Percentiles rank a stretch among this genome's conserved stretches.
Conservation (phyloP, 345 rosid genomes). For the Geranium rotundifolium region DNA sequence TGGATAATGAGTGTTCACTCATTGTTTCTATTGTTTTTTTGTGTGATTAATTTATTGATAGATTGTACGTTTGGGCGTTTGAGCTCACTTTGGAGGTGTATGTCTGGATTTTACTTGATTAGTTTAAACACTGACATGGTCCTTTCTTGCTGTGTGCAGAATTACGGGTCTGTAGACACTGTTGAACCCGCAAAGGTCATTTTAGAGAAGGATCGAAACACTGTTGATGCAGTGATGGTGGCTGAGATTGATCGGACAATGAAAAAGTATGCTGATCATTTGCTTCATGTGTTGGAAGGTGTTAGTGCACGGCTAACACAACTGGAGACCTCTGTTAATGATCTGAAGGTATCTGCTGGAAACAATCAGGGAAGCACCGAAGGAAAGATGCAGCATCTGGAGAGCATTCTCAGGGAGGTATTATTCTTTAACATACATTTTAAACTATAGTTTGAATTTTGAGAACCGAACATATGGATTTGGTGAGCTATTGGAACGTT, state of each 20-base stretch:
- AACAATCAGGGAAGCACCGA: constrained; percentile 70
- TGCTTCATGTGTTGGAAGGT: constrained; percentile 59
- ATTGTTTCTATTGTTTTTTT: background rate
- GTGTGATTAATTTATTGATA: background rate
- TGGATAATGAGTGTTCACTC: background rate
- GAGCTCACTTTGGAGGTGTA: background rate
- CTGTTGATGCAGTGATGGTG: constrained; percentile 24
- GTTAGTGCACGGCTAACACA: constrained; percentile 71
- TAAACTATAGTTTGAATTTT: no score
- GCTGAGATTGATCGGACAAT: constrained; percentile 60
- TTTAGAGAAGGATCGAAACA: constrained; percentile 40
- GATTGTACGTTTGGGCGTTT: background rate
- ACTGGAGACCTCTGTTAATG: constrained; percentile 72
- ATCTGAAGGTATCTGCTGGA: constrained; percentile 66
- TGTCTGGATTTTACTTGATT: background rate
- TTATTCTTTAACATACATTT: background rate
- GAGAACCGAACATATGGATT: no score
- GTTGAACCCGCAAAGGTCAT: constrained; percentile 43
- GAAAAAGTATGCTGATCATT: constrained; percentile 60
- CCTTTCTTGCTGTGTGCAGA: constrained; percentile 21
- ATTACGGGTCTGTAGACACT: constrained; percentile 58
- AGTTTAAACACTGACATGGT: background rate
- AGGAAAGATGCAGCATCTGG: constrained; percentile 76
- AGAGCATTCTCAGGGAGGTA: constrained; percentile 70
- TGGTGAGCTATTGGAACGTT: no score